Evolutionary conservation across 495 filamentous ascomycete genomes (phyloP).

Genomic region (Mytilinidion resinicola): DNA sequence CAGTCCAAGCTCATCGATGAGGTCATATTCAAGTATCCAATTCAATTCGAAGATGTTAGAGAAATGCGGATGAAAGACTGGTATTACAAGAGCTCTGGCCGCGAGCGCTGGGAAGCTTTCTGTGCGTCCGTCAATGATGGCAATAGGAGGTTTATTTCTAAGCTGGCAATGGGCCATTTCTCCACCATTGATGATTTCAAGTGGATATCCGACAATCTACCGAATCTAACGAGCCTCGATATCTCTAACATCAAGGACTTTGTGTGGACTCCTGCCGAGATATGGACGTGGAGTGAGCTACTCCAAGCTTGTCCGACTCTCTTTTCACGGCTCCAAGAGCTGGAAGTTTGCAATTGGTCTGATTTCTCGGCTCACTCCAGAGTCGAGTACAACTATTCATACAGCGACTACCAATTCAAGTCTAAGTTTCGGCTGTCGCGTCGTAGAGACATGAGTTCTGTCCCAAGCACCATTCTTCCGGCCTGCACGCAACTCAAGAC

Average conservation of each 20-base stretch:
- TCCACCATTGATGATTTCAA: slow-evolving; percentile 18
- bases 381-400: slow-evolving; percentile 21
- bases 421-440: slow-evolving; percentile 17
- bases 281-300: slow-evolving; percentile 22
- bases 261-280: slow-evolving; percentile 24
- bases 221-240: slow-evolving; percentile 13
- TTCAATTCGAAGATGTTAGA: slow-evolving; percentile 17
- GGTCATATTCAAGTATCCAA: slow-evolving; percentile 17
- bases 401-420: slow-evolving; percentile 24
- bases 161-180: slow-evolving; percentile 22
- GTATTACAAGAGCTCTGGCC: slow-evolving; percentile 15
- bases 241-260: slow-evolving; percentile 22
- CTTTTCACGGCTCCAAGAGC: slow-evolving; percentile 17
- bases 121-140: slow-evolving; percentile 12
- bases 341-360: slow-evolving; percentile 23
- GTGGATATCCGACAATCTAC: slow-evolving; percentile 21
- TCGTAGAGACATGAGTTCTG: slow-evolving; percentile 19
- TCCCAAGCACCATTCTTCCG: slow-evolving; percentile 23
- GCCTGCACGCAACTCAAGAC: slow-evolving; percentile 20
- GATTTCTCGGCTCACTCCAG: slow-evolving; percentile 22
- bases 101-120: slow-evolving; percentile 13
- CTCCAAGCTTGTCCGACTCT: slow-evolving; percentile 16
- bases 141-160: slow-evolving; percentile 18
- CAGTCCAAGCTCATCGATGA: slow-evolving; percentile 11
- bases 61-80: slow-evolving; percentile 16